phyloP scores from a whole-genome alignment of 495 filamentous ascomycete species.

The Xylaria intraflava region DNA sequence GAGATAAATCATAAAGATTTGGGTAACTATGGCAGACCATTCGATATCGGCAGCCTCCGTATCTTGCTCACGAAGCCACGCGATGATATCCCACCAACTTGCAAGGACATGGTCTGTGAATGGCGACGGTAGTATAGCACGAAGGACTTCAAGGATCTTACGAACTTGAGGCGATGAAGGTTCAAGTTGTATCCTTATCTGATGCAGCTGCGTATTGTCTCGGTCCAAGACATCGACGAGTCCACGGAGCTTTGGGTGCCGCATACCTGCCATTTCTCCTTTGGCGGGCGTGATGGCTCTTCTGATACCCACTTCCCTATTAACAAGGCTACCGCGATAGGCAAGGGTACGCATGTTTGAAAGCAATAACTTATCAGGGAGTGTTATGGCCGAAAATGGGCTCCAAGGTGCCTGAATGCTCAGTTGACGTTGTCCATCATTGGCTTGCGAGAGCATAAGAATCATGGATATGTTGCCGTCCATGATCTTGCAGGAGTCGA shows the following conservation, averaged over 20 bases:
- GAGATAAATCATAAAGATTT: conserved; percentile 53
- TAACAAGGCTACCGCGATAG: conserved; percentile 30
- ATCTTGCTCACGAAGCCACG: conserved; percentile 54
- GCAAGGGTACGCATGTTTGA: conserved; percentile 34
- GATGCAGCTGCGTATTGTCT: conserved; percentile 50
- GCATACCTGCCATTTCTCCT: conserved; percentile 35
- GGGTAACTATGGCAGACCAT: conserved; percentile 71
- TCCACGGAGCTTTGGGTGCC: conserved; percentile 45
- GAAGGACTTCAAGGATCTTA: conserved; percentile 53
- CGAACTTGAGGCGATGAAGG: conserved; percentile 55
- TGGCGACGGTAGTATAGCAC: conserved; percentile 52
- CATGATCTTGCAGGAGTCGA: conserved; percentile 67
- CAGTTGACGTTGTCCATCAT: conserved; percentile 55
- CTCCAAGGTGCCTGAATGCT: conserved; percentile 74
- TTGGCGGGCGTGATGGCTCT: conserved; percentile 25
- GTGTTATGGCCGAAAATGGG: conserved; percentile 47
- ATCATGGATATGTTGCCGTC: conserved; percentile 64
- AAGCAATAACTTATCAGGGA: conserved; percentile 38
- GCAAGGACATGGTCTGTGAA: conserved; percentile 59
- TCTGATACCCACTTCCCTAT: conserved; percentile 20
- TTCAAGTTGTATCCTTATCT: conserved; percentile 58
- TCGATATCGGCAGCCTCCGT: conserved; percentile 53
- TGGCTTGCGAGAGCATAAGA: conserved; percentile 59
- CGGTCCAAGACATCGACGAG: conserved; percentile 59
- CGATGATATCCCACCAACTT: conserved; percentile 70